These are phyloP conservation scores for Strobilomyces dryophilus DNA, from an alignment of 768 basidiomycete species.

Conservation along the genomic window DNA sequence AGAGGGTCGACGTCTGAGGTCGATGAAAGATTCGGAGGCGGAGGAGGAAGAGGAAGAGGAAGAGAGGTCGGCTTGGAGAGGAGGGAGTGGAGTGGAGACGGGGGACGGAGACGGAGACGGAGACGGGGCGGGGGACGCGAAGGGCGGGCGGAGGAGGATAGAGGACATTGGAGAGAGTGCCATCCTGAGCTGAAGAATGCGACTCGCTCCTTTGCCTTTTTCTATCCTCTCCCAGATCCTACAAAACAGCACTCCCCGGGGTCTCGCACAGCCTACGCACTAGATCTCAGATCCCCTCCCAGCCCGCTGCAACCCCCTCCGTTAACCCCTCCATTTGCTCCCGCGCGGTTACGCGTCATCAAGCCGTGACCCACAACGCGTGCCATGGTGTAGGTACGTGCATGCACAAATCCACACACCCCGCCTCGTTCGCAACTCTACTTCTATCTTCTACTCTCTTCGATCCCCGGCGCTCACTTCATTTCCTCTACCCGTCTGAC, in stretches of 20 bases:
- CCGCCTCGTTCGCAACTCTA: neutral
- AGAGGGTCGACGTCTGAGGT: constrained; percentile 10
- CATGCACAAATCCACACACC: neutral
- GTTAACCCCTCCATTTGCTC: constrained; percentile 4
- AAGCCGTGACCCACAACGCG: neutral
- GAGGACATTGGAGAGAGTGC: constrained; percentile 17
- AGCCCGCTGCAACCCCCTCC: neutral
- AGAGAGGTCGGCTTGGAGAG: constrained; percentile 8
- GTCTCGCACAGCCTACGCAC: constrained; percentile 15
- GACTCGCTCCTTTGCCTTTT: constrained; percentile 8
- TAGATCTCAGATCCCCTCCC: constrained; percentile 8
- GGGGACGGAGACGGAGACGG: constrained; percentile 8
- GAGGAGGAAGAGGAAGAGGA: constrained; percentile 20
- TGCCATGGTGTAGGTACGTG: neutral
- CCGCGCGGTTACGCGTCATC: neutral
- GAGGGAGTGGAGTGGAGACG: constrained; percentile 6
- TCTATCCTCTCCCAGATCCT: constrained; percentile 3
- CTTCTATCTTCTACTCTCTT: neutral
- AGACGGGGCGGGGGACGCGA: neutral
- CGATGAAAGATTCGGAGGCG: constrained; percentile 16
- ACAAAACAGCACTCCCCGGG: constrained; percentile 14
- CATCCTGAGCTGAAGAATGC: neutral
- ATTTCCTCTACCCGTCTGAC: neutral
- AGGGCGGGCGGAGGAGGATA: constrained; percentile 18
- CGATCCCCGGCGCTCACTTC: neutral